A percentile compares a stretch with the other conserved stretches of the same genome.
These are phyloP conservation scores for Phytopythium chamaehyphon DNA, from an alignment of 352 stramenopile genomes.

Conservation along the genomic window DNA sequence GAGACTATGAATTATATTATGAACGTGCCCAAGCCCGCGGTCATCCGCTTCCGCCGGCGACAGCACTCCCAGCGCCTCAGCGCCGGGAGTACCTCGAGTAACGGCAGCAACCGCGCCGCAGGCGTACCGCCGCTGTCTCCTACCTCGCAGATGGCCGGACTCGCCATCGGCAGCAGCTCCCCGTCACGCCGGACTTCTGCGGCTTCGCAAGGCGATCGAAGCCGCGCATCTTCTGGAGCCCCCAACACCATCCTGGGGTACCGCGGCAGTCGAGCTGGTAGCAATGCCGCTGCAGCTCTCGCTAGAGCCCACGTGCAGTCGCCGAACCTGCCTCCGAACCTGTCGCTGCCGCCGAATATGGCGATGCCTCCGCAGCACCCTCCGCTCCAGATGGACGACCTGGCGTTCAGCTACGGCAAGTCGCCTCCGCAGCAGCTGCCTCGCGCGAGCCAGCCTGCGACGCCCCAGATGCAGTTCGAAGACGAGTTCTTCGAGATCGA, in stretches of 20 bases:
- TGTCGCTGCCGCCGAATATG: neutral
- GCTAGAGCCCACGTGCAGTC: conserved; percentile 13
- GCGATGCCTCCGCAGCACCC: conserved; percentile 18
- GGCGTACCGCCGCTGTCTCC: conserved; percentile 8
- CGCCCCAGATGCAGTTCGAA: conserved; percentile 22
- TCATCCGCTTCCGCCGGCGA: conserved; percentile 63
- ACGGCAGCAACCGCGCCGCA: conserved; percentile 11
- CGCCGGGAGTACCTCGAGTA: conserved; percentile 6
- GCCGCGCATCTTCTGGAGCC: conserved; percentile 6
- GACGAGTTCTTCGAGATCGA: conserved; percentile 65
- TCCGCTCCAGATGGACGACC: conserved; percentile 19
- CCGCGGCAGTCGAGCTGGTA: conserved; percentile 21
- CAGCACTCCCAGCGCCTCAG: neutral
- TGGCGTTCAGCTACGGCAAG: conserved; percentile 21
- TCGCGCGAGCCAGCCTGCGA: conserved; percentile 2
- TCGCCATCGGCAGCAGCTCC: conserved; percentile 17
- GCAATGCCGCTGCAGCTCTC: conserved; percentile 9
- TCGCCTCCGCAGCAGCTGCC: conserved; percentile 10
- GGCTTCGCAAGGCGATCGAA: conserved; percentile 5
- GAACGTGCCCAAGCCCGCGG: conserved; percentile 75
- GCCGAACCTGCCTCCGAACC: neutral
- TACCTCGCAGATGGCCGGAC: conserved; percentile 17
- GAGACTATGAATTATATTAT: conserved; percentile 86
- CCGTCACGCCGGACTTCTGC: conserved; percentile 4
- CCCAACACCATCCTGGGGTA: conserved; percentile 21